A percentile compares a stretch with the other conserved stretches of the same genome.
These are phyloP conservation scores for Ochetophila trinervis DNA, from an alignment of 306 rosid species.

Conservation along the genomic window DNA sequence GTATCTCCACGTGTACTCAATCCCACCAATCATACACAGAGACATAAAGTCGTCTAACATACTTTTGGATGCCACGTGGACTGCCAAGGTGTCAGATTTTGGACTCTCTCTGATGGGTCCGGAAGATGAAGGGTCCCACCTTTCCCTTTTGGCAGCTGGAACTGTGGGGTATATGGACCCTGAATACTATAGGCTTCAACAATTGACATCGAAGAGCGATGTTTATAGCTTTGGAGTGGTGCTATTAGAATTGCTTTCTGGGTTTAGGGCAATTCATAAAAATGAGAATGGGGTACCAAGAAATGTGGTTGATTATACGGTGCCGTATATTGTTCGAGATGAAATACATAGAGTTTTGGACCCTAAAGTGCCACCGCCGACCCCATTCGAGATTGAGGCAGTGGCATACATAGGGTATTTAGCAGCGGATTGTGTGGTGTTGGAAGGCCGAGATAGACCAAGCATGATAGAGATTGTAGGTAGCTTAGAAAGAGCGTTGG, in stretches of 20 bases:
- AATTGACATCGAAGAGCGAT: constrained; percentile 68
- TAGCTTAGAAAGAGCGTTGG: constrained; percentile 60
- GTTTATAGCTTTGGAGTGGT: constrained; percentile 89
- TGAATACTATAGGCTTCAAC: constrained; percentile 75
- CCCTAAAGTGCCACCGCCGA: constrained; percentile 58
- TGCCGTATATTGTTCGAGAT: constrained; percentile 60
- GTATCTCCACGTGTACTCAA: constrained; percentile 56
- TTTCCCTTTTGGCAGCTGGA: constrained; percentile 61
- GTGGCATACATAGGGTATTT: constrained; percentile 74
- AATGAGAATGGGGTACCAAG: constrained; percentile 66
- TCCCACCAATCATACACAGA: constrained; percentile 70
- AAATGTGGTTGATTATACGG: constrained; percentile 76
- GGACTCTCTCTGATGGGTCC: constrained; percentile 77
- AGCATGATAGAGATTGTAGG: constrained; percentile 54
- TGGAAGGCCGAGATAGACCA: constrained; percentile 70
- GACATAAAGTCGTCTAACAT: constrained; percentile 77
- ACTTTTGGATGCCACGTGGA: constrained; percentile 47
- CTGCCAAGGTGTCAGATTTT: constrained; percentile 67
- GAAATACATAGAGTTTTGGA: constrained; percentile 79
- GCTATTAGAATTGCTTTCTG: constrained; percentile 59
- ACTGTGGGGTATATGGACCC: constrained; percentile 92
- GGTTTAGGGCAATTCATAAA: constrained; percentile 63
- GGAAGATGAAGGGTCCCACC: constrained; percentile 41
- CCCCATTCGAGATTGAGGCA: constrained; percentile 77
- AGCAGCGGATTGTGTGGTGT: constrained; percentile 69